Evolutionary conservation across 176 grass and related monocot genomes (phyloP).

Genomic region (Pharus latifolius): DNA sequence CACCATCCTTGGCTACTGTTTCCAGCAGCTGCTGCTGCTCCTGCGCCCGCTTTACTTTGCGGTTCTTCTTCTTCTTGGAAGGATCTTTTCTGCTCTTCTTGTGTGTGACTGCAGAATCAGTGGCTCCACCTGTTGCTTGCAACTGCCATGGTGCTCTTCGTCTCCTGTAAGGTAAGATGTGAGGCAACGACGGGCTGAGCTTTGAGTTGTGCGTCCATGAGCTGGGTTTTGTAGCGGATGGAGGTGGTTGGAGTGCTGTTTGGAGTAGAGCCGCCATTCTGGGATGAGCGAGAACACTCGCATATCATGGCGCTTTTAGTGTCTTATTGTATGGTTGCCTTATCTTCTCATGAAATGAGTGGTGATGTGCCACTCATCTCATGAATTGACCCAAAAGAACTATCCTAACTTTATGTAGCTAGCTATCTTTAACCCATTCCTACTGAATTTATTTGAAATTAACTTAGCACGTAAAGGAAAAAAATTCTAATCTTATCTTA

Average conservation of each 20-base stretch:
- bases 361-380: no score
- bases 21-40: neutral
- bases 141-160: neutral
- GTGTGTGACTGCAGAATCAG: slow-evolving; percentile 19
- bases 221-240: neutral
- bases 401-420: no score
- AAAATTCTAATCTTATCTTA: no score
- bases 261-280: slow-evolving; percentile 43
- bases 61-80: slow-evolving; percentile 4
- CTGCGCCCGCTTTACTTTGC: slow-evolving; percentile 15
- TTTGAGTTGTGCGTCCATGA: neutral
- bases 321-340: no score
- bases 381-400: no score
- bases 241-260: neutral
- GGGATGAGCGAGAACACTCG: neutral
- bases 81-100: neutral
- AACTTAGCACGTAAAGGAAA: no score
- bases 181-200: neutral
- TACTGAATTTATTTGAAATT: no score
- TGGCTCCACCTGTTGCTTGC: slow-evolving; percentile 6
- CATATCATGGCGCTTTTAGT: neutral
- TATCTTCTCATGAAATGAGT: no score
- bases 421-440: no score
- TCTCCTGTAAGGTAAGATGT: neutral
- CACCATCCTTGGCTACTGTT: neutral